Conservation (phyloP, 1,284 basidiomycete genomes). For the Papiliotrema fonsecae region DNA sequence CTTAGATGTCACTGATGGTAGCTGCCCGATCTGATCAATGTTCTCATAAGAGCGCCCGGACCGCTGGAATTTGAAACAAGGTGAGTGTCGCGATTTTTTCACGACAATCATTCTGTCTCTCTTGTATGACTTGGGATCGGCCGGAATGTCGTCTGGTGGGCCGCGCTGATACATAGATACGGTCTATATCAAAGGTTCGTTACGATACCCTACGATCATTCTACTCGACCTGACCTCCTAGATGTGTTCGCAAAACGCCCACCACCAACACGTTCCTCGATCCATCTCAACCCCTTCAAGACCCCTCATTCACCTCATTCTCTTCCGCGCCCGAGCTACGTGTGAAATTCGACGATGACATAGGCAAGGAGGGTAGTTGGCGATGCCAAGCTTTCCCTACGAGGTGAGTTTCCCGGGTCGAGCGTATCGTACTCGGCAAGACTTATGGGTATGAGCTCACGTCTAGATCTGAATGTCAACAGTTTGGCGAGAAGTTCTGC, state of each 20-base stretch:
- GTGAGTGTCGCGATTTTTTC: too few species aligned
- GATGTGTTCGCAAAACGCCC: conserved; percentile 39
- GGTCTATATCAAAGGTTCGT: conserved; percentile 42
- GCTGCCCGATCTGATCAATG: conserved; percentile 41
- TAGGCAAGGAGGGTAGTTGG: conserved; percentile 25
- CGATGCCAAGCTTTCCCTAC: conserved; percentile 43
- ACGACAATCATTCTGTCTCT: too few species aligned
- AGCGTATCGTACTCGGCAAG: not conserved
- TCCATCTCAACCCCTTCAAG: conserved; percentile 29
- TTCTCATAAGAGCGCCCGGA: conserved; percentile 30
- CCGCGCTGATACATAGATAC: conserved; percentile 28
- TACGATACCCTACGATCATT: not conserved
- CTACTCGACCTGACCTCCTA: conserved; percentile 8
- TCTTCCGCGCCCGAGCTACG: not conserved
- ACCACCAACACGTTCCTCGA: conserved; percentile 23
- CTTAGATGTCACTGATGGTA: conserved; percentile 12
- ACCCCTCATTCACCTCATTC: conserved; percentile 2
- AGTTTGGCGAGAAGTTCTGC: conserved; percentile 46
- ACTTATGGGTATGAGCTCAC: not conserved
- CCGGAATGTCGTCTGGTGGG: too few species aligned
- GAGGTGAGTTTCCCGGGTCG: conserved; percentile 21
- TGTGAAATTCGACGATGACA: not conserved
- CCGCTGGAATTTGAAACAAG: conserved; percentile 43
- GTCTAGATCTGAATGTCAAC: conserved; percentile 42
- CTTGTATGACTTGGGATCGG: too few species aligned